Conservation (phyloP, 1,284 basidiomycete species). For the Leccinum solheimii region DNA sequence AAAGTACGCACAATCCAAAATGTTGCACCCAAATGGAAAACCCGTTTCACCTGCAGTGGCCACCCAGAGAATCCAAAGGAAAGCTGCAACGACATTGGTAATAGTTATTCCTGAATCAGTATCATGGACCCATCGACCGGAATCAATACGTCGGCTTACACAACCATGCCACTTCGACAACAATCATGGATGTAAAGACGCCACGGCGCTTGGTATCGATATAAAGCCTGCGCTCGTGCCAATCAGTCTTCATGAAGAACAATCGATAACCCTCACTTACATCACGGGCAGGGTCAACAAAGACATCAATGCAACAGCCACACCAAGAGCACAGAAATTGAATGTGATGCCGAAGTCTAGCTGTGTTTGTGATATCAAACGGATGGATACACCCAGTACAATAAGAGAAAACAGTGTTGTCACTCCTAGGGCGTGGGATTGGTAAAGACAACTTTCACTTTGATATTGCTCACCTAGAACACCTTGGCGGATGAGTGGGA, state of each 20-base stretch:
- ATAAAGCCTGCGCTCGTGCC: slow-evolving; percentile 28
- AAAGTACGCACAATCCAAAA: slow-evolving; percentile 15
- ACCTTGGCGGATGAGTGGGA: slow-evolving; percentile 23
- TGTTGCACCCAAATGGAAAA: slow-evolving; percentile 28
- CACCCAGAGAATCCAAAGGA: slow-evolving; percentile 62
- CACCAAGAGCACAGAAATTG: slow-evolving; percentile 41
- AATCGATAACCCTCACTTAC: slow-evolving; percentile 34
- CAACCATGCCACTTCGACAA: slow-evolving; percentile 40
- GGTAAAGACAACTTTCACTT: neutral
- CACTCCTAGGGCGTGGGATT: slow-evolving; percentile 20
- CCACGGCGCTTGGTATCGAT: slow-evolving; percentile 37
- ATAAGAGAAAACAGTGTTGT: slow-evolving; percentile 37
- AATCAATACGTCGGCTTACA: slow-evolving; percentile 27
- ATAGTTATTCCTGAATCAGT: neutral
- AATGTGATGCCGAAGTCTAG: slow-evolving; percentile 18
- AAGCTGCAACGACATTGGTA: slow-evolving; percentile 33
- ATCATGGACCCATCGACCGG: neutral
- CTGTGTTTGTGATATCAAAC: slow-evolving; percentile 31
- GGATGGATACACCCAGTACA: slow-evolving; percentile 39
- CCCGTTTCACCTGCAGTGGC: slow-evolving; percentile 45
- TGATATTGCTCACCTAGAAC: slow-evolving; percentile 23
- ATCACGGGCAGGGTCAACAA: slow-evolving; percentile 47
- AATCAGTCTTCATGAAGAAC: slow-evolving; percentile 9
- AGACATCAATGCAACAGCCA: slow-evolving; percentile 46
- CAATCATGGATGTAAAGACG: slow-evolving; percentile 39